Evolutionary conservation across 2,329 filamentous ascomycete species (phyloP).

Genomic region (Canariomyces notabilis): DNA sequence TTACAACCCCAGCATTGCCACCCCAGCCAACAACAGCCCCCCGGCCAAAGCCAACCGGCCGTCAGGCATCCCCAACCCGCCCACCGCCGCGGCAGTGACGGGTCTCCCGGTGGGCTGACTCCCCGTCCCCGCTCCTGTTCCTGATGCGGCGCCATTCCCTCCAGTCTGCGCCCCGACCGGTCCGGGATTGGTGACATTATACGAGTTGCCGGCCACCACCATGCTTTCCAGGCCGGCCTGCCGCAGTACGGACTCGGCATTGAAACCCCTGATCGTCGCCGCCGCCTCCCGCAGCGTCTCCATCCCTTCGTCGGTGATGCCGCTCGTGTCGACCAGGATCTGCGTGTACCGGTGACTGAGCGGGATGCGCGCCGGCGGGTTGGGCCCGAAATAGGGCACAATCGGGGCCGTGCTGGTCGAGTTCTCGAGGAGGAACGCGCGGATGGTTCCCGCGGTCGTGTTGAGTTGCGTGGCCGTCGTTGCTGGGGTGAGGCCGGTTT

Average conservation of each 20-base stretch:
- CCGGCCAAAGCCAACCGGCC: conserved; percentile 4
- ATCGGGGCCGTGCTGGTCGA: conserved; percentile 25
- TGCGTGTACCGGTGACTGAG: conserved; percentile 38
- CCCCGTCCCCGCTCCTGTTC: background rate
- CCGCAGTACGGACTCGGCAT: conserved; percentile 28
- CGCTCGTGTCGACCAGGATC: conserved; percentile 36
- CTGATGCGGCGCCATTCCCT: too few relatives aligned
- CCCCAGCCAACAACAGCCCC: conserved; percentile 1
- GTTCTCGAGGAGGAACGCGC: conserved; percentile 33
- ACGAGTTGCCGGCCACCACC: conserved; percentile 36
- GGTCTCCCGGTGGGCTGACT: background rate
- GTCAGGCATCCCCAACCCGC: background rate
- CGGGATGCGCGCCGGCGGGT: conserved; percentile 34
- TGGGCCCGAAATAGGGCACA: conserved; percentile 34
- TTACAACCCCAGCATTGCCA: conserved; percentile 11
- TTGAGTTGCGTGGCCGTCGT: conserved; percentile 25
- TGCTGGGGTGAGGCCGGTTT: conserved; percentile 34
- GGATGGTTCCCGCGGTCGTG: conserved; percentile 25
- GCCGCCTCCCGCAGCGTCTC: conserved; percentile 28
- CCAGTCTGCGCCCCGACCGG: conserved; percentile 18
- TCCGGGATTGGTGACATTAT: conserved; percentile 36
- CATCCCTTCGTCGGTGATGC: conserved; percentile 9
- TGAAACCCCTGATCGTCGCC: conserved; percentile 30
- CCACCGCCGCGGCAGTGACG: background rate
- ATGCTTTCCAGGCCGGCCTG: conserved; percentile 29